Percentiles rank a stretch among this genome's conserved stretches.
Evolutionary conservation across 1,139 yeast genomes (phyloP).

Genomic region (Petasospora rhodanensis): DNA sequence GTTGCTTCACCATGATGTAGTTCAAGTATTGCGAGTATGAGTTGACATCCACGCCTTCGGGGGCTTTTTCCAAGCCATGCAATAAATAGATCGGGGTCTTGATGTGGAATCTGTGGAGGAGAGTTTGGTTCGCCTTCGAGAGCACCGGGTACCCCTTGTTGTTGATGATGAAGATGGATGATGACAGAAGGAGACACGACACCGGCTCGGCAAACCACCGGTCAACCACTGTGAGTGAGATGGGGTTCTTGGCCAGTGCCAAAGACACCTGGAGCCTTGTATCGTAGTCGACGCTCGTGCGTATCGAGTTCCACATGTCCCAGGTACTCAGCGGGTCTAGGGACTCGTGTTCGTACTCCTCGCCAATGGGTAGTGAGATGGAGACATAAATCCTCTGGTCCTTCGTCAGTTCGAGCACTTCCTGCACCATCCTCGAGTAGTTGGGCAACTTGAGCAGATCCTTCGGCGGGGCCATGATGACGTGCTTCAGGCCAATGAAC

Average conservation of each 20-base stretch:
- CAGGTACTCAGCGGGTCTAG: constrained; percentile 53
- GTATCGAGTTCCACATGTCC: constrained; percentile 66
- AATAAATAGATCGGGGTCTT: constrained; percentile 32
- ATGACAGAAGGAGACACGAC: constrained; percentile 47
- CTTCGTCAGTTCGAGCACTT: constrained; percentile 26
- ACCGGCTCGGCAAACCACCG: constrained; percentile 69
- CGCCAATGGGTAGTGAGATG: constrained; percentile 41
- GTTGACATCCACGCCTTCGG: constrained; percentile 30
- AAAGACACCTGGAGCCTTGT: constrained; percentile 49
- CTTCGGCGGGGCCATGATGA: constrained; percentile 58
- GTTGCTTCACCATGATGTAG: constrained; percentile 36
- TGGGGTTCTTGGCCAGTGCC: constrained; percentile 46
- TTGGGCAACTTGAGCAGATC: constrained; percentile 46
- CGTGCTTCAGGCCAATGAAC: constrained; percentile 46
- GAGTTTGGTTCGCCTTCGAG: constrained; percentile 47
- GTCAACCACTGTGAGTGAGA: constrained; percentile 43
- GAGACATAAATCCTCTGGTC: constrained; percentile 31
- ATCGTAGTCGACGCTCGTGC: constrained; percentile 49
- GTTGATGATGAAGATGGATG: constrained; percentile 50
- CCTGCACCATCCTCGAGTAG: constrained; percentile 40
- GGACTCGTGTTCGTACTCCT: constrained; percentile 29
- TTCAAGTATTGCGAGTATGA: constrained; percentile 51
- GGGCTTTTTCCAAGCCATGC: constrained; percentile 43
- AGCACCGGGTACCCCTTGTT: constrained; percentile 59
- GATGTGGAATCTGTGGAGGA: constrained; percentile 35